A percentile compares a stretch with the other conserved stretches of the same genome.
Conservation (phyloP, 371 early-diverging fungal genomes). For the Apophysomyces trapeziformis region DNA sequence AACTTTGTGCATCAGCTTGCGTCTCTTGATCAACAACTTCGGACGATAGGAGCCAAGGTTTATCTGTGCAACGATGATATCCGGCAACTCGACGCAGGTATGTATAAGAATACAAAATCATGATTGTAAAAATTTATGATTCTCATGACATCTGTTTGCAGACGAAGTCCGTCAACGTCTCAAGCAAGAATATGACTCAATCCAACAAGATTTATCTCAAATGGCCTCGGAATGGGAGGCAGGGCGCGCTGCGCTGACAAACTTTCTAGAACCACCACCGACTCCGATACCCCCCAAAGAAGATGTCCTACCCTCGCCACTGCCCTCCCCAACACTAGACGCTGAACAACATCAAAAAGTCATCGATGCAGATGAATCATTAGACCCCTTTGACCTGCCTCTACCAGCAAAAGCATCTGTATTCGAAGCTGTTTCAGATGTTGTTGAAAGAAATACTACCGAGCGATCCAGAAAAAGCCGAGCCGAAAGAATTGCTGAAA, state of each 20-base stretch:
- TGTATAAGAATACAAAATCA: too few species aligned
- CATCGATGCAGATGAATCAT: conserved; percentile 35
- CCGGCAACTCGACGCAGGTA: conserved; percentile 41
- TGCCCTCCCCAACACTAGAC: conserved; percentile 21
- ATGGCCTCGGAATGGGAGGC: conserved; percentile 49
- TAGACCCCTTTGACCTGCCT: conserved; percentile 42
- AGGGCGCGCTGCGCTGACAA: conserved; percentile 37
- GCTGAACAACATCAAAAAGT: conserved; percentile 16
- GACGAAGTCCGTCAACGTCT: conserved; percentile 26
- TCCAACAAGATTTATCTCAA: conserved; percentile 41
- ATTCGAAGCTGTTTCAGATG: conserved; percentile 49
- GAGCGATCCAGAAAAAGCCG: conserved; percentile 52
- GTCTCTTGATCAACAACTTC: conserved; percentile 49
- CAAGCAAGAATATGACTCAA: conserved; percentile 39
- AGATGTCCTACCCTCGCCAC: conserved; percentile 20
- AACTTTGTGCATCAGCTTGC: conserved; percentile 47
- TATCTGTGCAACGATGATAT: conserved; percentile 53
- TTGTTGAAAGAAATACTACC: conserved; percentile 35
- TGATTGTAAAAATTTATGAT: too few species aligned
- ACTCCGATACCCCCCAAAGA: conserved; percentile 25
- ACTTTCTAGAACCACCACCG: conserved; percentile 33
- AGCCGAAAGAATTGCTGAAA: conserved; percentile 63
- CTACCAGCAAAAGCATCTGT: conserved; percentile 47
- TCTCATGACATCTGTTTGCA: background rate
- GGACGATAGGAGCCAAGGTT: conserved; percentile 53